Percentiles rank a stretch among this genome's conserved stretches.
Evolutionary conservation across 192 early-diverging fungal genomes (phyloP).

Genomic region (Backusella psychrophila): DNA sequence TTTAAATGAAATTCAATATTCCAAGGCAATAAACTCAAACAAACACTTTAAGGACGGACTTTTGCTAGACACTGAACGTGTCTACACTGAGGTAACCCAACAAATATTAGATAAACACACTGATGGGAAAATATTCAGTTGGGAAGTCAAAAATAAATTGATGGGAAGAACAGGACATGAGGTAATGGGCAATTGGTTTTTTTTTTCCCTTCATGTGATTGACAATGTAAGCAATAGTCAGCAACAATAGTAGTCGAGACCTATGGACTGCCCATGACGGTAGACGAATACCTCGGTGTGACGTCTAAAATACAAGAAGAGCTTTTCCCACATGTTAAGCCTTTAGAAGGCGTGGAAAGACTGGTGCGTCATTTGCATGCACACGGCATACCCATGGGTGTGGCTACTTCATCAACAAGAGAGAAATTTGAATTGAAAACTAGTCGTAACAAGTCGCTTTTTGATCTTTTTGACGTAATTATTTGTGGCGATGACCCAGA

Average conservation of each 20-base stretch:
- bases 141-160: conserved; percentile 68
- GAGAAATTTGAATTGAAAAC: conserved; percentile 77
- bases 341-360: conserved; percentile 66
- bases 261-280: conserved; percentile 66
- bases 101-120: conserved; percentile 75
- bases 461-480: conserved; percentile 78
- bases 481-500: conserved; percentile 87
- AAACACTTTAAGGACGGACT: conserved; percentile 56
- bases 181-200: conserved; percentile 26
- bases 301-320: conserved; percentile 50
- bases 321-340: conserved; percentile 60
- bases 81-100: conserved; percentile 86
- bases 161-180: conserved; percentile 67
- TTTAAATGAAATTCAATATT: neutral
- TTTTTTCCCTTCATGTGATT: neutral
- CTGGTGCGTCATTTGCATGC: conserved; percentile 73
- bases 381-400: conserved; percentile 77
- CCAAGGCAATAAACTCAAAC: neutral
- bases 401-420: conserved; percentile 82
- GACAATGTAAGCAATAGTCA: conserved; percentile 28
- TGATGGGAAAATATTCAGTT: conserved; percentile 54
- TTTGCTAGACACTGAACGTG: conserved; percentile 81
- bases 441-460: conserved; percentile 63
- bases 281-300: conserved; percentile 77
- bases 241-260: conserved; percentile 66